A percentile compares a stretch with the other conserved stretches of the same genome.
phyloP scores from a whole-genome alignment of 768 basidiomycete species.

The Hemileccinum rubropunctum region DNA sequence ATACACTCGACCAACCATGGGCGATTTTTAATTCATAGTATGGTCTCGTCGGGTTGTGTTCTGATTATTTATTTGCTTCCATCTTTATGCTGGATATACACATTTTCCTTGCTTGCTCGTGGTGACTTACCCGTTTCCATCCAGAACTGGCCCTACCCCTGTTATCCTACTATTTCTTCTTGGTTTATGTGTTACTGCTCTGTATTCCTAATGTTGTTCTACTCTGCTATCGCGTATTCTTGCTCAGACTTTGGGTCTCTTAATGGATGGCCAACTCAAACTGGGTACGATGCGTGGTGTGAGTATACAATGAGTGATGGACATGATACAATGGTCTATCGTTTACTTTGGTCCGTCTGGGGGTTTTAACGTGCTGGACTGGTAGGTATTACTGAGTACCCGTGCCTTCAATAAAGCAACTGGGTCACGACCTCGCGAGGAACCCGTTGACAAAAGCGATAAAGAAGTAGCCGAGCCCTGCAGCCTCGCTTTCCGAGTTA shows the following conservation, averaged over 20 bases:
- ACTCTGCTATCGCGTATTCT: constrained; percentile 51
- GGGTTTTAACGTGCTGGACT: constrained; percentile 26
- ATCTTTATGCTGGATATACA: constrained; percentile 43
- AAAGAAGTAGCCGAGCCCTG: constrained; percentile 26
- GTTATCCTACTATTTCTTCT: constrained; percentile 40
- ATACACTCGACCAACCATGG: constrained; percentile 66
- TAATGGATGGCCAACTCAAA: constrained; percentile 28
- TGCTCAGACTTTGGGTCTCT: constrained; percentile 34
- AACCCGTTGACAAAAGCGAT: constrained; percentile 16
- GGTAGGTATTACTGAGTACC: constrained; percentile 55
- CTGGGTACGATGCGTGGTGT: constrained; percentile 10
- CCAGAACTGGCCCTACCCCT: constrained; percentile 25
- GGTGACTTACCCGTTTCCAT: constrained; percentile 35
- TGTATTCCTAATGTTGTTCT: constrained; percentile 63
- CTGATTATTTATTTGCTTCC: constrained; percentile 40
- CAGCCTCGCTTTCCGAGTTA: constrained; percentile 50
- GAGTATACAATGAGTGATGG: constrained; percentile 11
- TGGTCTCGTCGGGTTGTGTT: constrained; percentile 29
- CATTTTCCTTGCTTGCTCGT: constrained; percentile 17
- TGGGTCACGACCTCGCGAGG: constrained; percentile 28
- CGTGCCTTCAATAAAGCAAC: constrained; percentile 49
- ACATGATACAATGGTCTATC: not conserved
- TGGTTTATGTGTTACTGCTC: constrained; percentile 43
- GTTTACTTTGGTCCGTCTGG: constrained; percentile 21
- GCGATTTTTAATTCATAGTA: constrained; percentile 51